Percentiles rank a stretch among this genome's conserved stretches.
Evolutionary conservation across 768 basidiomycete species (phyloP).

Genomic region (Russula virescens): DNA sequence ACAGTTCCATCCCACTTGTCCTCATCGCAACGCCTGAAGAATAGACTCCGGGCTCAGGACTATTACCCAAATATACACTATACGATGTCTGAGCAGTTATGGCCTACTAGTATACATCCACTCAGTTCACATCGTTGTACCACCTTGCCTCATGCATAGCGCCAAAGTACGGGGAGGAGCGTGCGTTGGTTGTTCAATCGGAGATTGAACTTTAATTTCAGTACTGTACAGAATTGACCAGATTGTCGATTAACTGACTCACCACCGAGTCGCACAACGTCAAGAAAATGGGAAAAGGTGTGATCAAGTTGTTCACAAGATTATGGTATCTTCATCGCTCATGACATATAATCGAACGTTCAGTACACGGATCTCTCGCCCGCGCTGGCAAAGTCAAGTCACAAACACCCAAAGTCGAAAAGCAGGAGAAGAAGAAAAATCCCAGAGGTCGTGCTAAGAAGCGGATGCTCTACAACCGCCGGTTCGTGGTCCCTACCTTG

Average conservation of each 20-base stretch:
- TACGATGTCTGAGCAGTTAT: not conserved
- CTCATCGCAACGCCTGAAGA: not conserved
- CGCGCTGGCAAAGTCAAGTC: constrained; percentile 99
- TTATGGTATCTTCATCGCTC: not conserved
- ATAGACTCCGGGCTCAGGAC: not conserved
- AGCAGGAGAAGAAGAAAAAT: constrained; percentile 98
- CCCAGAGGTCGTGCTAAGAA: constrained; percentile 99
- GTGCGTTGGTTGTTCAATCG: not conserved
- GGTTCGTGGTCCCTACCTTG: constrained; percentile 44
- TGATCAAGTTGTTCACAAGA: not conserved
- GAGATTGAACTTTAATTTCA: constrained; percentile 8
- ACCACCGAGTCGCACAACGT: constrained; percentile 16
- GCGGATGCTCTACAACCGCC: constrained; percentile 87
- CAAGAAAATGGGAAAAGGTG: constrained; percentile 28
- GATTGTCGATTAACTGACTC: not conserved
- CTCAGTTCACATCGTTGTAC: no score
- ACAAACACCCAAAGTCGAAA: constrained; percentile 96
- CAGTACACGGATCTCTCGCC: constrained; percentile 98
- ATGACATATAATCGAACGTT: constrained; percentile 2
- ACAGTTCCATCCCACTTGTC: not conserved
- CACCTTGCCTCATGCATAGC: no score
- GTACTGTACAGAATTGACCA: constrained; percentile 15
- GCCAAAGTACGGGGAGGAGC: no score
- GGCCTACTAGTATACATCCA: not conserved
- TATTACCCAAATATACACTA: not conserved